phyloP scores from a whole-genome alignment of 225 moss, liverwort and hornwort genomes.

The Asterella californica region DNA sequence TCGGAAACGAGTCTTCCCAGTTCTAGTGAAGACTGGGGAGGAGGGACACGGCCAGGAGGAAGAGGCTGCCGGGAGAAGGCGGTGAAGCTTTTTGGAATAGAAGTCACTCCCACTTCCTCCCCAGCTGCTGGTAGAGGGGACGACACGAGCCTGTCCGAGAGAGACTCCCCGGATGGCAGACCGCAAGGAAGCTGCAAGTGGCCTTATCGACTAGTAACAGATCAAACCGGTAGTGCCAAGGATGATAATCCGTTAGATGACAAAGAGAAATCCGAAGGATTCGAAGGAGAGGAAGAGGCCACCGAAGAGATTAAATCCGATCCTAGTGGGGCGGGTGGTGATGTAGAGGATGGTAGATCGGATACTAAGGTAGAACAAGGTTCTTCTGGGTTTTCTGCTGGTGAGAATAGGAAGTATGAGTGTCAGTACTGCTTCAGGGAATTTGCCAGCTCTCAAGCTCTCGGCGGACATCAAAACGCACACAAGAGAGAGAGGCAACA shows the following conservation, averaged over 20 bases:
- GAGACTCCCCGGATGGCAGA: slow-evolving; percentile 14
- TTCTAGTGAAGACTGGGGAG: slow-evolving; percentile 32
- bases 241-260: slow-evolving; percentile 10
- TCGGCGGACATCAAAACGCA: slow-evolving; percentile 95
- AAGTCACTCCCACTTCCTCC: slow-evolving; percentile 50
- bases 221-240: slow-evolving; percentile 2
- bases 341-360: slow-evolving; percentile 40
- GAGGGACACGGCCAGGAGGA: slow-evolving; percentile 24
- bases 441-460: slow-evolving; percentile 89
- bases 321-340: slow-evolving; percentile 24
- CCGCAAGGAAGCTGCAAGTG: slow-evolving; percentile 24
- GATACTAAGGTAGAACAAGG: slow-evolving; percentile 54
- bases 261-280: slow-evolving; percentile 7
- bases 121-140: slow-evolving; percentile 34
- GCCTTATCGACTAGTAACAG: slow-evolving; percentile 27
- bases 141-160: slow-evolving; percentile 22
- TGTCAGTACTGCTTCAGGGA: slow-evolving; percentile 87
- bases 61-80: slow-evolving; percentile 39
- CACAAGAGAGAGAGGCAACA: slow-evolving; percentile 93
- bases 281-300: slow-evolving; percentile 10
- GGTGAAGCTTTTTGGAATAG: slow-evolving; percentile 76
- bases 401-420: slow-evolving; percentile 92
- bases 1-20: slow-evolving; percentile 24
- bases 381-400: slow-evolving; percentile 49
- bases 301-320: slow-evolving; percentile 31